Percentiles rank a stretch among this genome's conserved stretches.
phyloP scores from a whole-genome alignment of 495 filamentous ascomycete genomes.

The Pseudomonodictys pantanalensis region DNA sequence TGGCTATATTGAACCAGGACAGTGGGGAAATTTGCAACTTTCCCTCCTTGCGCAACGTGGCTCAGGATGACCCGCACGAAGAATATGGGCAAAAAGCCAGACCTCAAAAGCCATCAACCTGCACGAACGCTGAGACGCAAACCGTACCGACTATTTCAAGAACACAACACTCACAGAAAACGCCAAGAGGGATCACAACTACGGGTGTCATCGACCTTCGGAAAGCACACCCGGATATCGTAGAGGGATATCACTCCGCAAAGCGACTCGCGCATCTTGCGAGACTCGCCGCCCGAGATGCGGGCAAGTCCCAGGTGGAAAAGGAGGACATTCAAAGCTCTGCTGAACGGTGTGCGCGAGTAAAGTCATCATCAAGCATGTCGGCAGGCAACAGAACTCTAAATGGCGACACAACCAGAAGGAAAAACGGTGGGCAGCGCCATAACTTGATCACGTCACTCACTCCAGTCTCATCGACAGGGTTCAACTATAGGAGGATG shows the following conservation, averaged over 20 bases:
- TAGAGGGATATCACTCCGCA: slow-evolving; percentile 14
- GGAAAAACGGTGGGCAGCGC: not conserved
- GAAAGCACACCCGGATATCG: not conserved
- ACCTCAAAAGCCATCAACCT: no score
- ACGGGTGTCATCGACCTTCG: not conserved
- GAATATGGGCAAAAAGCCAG: not conserved
- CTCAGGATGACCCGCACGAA: no score
- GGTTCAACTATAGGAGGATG: slow-evolving; percentile 13
- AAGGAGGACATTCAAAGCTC: not conserved
- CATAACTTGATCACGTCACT: slow-evolving; percentile 8
- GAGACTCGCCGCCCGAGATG: not conserved
- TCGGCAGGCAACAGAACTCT: not conserved
- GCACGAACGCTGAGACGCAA: no score
- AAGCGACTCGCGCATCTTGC: slow-evolving; percentile 1
- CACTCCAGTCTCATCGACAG: slow-evolving; percentile 5
- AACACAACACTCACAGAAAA: not conserved
- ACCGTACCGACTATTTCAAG: no score
- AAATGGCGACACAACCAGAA: not conserved
- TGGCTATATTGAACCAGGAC: no score
- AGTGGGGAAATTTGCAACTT: no score
- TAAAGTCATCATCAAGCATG: not conserved
- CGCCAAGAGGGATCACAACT: not conserved
- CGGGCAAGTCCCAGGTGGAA: not conserved
- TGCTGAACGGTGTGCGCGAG: slow-evolving; percentile 6
- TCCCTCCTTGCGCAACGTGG: no score